A percentile compares a stretch with the other conserved stretches of the same genome.
Conservation (phyloP, 352 stramenopile genomes). For the Phytophthora sp. region DNA sequence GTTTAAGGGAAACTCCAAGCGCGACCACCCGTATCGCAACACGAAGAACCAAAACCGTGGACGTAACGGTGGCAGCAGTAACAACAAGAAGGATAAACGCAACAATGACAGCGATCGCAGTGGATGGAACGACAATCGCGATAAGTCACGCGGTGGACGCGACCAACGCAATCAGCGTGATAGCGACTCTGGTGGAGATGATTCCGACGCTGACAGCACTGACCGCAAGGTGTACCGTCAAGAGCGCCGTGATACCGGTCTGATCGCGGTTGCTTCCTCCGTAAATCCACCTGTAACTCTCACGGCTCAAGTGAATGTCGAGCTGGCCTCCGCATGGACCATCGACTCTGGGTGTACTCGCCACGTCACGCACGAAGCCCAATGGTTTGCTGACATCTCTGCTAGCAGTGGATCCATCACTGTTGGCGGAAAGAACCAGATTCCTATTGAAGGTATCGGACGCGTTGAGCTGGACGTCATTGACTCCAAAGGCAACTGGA, state of each 20-base stretch:
- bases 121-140: no score
- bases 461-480: constrained; percentile 11
- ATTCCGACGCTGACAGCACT: not conserved
- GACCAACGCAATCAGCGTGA: not conserved
- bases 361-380: not conserved
- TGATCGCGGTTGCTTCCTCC: constrained; percentile 9
- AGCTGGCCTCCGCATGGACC: constrained; percentile 1
- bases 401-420: constrained; percentile 12
- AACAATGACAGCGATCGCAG: no score
- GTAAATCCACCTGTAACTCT: constrained; percentile 2
- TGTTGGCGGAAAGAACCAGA: constrained; percentile 9
- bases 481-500: constrained; percentile 15
- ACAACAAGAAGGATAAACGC: not conserved
- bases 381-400: constrained; percentile 13
- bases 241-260: not conserved
- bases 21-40: not conserved
- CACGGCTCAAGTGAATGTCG: not conserved
- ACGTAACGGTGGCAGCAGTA: not conserved
- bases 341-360: constrained; percentile 22
- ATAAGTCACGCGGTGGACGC: no score
- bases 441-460: constrained; percentile 4
- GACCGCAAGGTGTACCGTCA: not conserved
- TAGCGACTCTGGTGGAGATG: not conserved
- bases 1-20: not conserved
- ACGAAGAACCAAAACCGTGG: no score